Base-by-base conservation (phyloP, 306 rosid genomes). In the Sphenostylis stenocarpa region DNA sequence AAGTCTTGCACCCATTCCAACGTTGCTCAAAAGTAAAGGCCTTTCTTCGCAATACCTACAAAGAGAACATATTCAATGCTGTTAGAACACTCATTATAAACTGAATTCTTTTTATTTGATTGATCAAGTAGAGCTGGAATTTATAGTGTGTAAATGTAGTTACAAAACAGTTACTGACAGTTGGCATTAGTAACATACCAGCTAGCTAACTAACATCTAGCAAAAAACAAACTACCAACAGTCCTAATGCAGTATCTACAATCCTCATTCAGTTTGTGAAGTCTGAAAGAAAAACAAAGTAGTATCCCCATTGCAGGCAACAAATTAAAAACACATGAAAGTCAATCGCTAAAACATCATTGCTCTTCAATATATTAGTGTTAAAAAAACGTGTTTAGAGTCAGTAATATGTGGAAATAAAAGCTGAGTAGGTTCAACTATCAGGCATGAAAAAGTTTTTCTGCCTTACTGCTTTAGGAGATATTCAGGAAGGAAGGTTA, bases 1-100 rank as follows among this genome's bases (percentile, higher is more conserved):
- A 20, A 94, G 90, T 80, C 95, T 92, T 60, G 96, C 95, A 77
- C 97, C 98, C 98, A 92, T 92, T 72, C 98, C 98, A 76, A 80
- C 87, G 84, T 90, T 94, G 86, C 97, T 85, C 88, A 92, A 79
- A 79, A 94, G 94, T 79, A 94, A 86, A 81, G 98, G 98, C 75
- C 98, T 89, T 87, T 94, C 98, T 88, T 94, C 98, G 55, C 97
- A 92, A 81, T 94, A 94, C 89, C 98, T 95, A 64, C 48, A 71
- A 82, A 76, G 67, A 80, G 38, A 74, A 76, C 65, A 77, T 45
- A 73, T 55, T 36, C 62, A 66, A 76, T 20, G 14, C 43, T 8
- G 43, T 38, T 38, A 38, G 0, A 38, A 38, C 2, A 38, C 12
- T 8, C 8, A 8, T 2, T 29, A 29, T 3, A 29, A 29, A 29